Base-by-base conservation (phyloP, 805 yeast species). In the Candida piceae region DNA sequence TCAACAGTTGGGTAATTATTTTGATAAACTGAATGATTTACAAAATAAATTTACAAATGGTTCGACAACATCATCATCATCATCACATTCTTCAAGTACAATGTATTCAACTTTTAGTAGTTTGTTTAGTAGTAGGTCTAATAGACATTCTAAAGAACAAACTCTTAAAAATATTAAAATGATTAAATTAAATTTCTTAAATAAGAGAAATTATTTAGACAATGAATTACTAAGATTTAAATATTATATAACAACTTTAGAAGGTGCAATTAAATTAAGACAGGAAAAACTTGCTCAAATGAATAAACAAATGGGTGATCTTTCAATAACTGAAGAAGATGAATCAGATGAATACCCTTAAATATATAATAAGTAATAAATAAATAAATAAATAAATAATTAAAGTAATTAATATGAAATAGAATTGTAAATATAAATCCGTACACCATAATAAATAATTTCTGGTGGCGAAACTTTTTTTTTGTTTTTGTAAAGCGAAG, bases 201-300 rank as follows among this genome's bases (percentile, higher is more conserved):
- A 55, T 34, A 69, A 65, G 38, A 46, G 62, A n/a, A 56, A 52
- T 29, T 72, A 70, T 41, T 66, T 72, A 46, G 69, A 67, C 42
- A 52, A 53, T 26, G 78, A 73, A 40, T 53, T 69, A 45, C 52
- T 57, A 37, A 64, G 70, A 50, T 70, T 69, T 49, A 70, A 66
- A 51, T 55, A 56, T 39, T 74, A 74, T 51, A 57, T 72, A 27
- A 52, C 62, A 23, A 62, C 65, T 35, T 57, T 74, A 29, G 74
- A 70, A n/a, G 62, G 60, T 45, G 78, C 72, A 0, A 64, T 72
- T 40, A 67, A 64, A 39, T 55, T 71, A 39, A 61, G 77, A 41
- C 63, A 60, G 35, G 70, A 69, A 37, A 45, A 41, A 40, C 29
- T 45, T n/a, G 16, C 17, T 9, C 6, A 5, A 5, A 24, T 5